phyloP scores from a whole-genome alignment of 177 flowering plant genomes.

The Tripterygium wilfordii region DNA sequence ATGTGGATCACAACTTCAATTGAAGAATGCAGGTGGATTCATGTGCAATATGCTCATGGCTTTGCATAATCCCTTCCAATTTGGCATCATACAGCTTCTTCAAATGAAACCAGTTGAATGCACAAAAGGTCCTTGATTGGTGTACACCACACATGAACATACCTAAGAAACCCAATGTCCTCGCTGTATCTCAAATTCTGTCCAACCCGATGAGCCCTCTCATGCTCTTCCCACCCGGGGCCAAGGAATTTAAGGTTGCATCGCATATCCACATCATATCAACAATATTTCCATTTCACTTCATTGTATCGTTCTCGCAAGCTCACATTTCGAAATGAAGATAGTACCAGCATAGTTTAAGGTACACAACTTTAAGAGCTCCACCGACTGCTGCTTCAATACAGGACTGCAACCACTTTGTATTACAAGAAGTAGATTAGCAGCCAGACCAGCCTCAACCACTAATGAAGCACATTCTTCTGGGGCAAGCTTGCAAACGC shows the following conservation, averaged over 20 bases:
- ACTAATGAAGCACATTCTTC: conserved; percentile 64
- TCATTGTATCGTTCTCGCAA: conserved; percentile 71
- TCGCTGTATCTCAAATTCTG: too few species aligned
- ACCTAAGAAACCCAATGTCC: too few species aligned
- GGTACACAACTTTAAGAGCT: conserved; percentile 71
- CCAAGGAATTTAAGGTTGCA: too few species aligned
- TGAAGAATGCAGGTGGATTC: too few species aligned
- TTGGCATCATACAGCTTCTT: too few species aligned
- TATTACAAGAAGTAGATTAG: conserved; percentile 67
- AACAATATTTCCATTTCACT: background rate
- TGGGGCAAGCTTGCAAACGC: conserved; percentile 55
- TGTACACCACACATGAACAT: too few species aligned
- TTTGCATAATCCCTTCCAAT: too few species aligned
- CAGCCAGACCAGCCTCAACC: conserved; percentile 68
- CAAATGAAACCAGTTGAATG: too few species aligned
- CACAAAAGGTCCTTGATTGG: too few species aligned
- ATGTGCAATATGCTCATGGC: too few species aligned
- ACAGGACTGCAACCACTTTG: conserved; percentile 64
- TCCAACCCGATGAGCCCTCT: background rate
- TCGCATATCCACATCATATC: too few species aligned
- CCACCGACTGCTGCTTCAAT: conserved; percentile 59
- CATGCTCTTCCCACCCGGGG: background rate
- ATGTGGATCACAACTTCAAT: too few species aligned
- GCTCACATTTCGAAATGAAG: conserved; percentile 79
- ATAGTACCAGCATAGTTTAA: conserved; percentile 56